Evolutionary conservation across 2,329 filamentous ascomycete genomes (phyloP).

Genomic region (Colletotrichum salicis): DNA sequence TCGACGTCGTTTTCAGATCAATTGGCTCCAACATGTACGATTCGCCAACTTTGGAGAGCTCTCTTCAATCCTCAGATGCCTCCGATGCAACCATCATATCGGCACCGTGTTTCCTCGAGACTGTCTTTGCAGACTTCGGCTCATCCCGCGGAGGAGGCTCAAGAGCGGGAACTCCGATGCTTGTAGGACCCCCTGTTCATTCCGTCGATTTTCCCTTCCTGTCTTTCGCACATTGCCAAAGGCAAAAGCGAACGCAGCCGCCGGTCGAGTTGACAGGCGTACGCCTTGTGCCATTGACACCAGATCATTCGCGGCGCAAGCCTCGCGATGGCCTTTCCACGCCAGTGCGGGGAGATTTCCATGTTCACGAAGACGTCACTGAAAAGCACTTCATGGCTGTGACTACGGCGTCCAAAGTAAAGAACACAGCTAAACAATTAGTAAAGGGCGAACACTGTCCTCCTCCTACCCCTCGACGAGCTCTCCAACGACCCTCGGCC

Average conservation of each 20-base stretch:
- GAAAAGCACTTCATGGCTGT: constrained; percentile 46
- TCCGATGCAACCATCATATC: constrained; percentile 83
- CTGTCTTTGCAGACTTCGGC: constrained; percentile 75
- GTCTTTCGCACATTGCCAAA: constrained; percentile 29
- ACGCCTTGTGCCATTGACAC: constrained; percentile 51
- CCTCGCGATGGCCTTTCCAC: not conserved
- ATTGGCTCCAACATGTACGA: constrained; percentile 79
- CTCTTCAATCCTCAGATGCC: constrained; percentile 79
- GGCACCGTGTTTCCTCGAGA: constrained; percentile 82
- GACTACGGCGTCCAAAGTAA: constrained; percentile 44
- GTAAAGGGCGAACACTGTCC: constrained; percentile 62
- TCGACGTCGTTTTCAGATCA: constrained; percentile 89
- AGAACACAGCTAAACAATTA: constrained; percentile 58
- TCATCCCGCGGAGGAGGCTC: constrained; percentile 69
- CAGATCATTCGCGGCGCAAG: not conserved
- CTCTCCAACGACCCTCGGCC: constrained; percentile 74
- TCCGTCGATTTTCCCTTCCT: constrained; percentile 36
- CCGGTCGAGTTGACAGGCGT: constrained; percentile 56
- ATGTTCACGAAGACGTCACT: not conserved
- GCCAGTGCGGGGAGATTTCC: not conserved
- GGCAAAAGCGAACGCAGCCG: constrained; percentile 38
- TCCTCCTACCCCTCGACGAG: constrained; percentile 68
- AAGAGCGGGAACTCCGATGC: constrained; percentile 75
- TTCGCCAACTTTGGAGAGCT: constrained; percentile 70
- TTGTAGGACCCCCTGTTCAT: constrained; percentile 61